phyloP scores from a whole-genome alignment of 2,329 filamentous ascomycete species.

The Colletotrichum sp. region DNA sequence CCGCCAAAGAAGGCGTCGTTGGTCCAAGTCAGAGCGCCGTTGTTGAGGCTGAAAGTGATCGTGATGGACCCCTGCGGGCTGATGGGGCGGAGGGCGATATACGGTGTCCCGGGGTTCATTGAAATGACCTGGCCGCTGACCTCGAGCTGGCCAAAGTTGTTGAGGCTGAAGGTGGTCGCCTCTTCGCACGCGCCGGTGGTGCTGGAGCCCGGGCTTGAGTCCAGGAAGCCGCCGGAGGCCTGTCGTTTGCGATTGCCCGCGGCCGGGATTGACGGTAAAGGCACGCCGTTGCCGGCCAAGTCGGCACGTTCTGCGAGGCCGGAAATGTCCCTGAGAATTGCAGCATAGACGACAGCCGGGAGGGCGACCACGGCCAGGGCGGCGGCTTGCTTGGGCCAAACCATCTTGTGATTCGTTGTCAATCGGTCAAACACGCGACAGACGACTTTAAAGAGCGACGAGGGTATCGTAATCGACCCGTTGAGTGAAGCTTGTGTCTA shows the following conservation, averaged over 20 bases:
- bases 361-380: neutral
- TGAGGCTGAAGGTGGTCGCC: neutral
- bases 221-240: neutral
- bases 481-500: neutral
- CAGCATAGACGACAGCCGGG: neutral
- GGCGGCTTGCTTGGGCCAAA: neutral
- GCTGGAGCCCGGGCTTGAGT: neutral
- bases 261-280: neutral
- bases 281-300: neutral
- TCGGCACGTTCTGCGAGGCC: neutral
- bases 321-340: neutral
- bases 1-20: slow-evolving; percentile 10
- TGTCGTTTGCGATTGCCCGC: neutral
- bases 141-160: slow-evolving; percentile 3
- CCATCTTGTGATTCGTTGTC: neutral
- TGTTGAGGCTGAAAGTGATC: neutral
- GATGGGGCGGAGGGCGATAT: slow-evolving; percentile 3
- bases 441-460: neutral
- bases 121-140: neutral
- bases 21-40: slow-evolving; percentile 5
- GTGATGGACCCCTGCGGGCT: neutral
- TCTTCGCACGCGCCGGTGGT: neutral
- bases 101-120: slow-evolving; percentile 3
- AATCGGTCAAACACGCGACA: neutral
- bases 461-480: neutral